Evolutionary conservation across 2,329 filamentous ascomycete genomes (phyloP).

Genomic region (Cryoendolithus antarcticus): DNA sequence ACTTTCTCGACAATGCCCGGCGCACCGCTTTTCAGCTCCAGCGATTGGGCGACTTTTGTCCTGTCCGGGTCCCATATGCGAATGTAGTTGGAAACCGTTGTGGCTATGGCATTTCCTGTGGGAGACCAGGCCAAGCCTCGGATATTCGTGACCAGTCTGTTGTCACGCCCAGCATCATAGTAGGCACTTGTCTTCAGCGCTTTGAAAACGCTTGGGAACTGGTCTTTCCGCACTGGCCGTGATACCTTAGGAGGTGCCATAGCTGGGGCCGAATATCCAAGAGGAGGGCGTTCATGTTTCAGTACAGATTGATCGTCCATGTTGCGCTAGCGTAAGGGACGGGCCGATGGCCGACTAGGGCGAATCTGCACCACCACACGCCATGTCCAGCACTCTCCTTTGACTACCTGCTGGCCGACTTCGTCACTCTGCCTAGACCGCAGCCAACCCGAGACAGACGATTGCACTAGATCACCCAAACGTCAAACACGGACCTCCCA

Average conservation of each 20-base stretch:
- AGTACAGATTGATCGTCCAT: too few relatives aligned
- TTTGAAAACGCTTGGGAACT: constrained; percentile 55
- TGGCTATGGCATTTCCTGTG: constrained; percentile 69
- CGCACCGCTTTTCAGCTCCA: constrained; percentile 47
- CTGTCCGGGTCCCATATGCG: constrained; percentile 76
- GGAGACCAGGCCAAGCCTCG: constrained; percentile 68
- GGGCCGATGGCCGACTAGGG: too few relatives aligned
- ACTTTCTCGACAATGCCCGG: constrained; percentile 53
- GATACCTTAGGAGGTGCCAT: constrained; percentile 33
- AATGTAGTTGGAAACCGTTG: constrained; percentile 58
- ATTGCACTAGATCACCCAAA: too few relatives aligned
- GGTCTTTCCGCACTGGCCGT: constrained; percentile 54
- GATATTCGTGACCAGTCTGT: constrained; percentile 19
- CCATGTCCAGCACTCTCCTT: constrained; percentile 1
- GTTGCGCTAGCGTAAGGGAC: too few relatives aligned
- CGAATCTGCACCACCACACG: neutral
- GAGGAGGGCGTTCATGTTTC: too few relatives aligned
- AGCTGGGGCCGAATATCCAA: constrained; percentile 2
- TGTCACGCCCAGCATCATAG: constrained; percentile 26
- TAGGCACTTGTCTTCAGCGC: constrained; percentile 61
- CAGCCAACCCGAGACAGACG: too few relatives aligned
- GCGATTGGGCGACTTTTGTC: constrained; percentile 59
- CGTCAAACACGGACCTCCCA: too few relatives aligned
- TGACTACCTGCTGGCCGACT: neutral
- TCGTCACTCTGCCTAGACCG: too few relatives aligned